These are phyloP conservation scores for Pichia sp. DNA, from an alignment of 1,139 yeast genomes.

Conservation along the genomic window DNA sequence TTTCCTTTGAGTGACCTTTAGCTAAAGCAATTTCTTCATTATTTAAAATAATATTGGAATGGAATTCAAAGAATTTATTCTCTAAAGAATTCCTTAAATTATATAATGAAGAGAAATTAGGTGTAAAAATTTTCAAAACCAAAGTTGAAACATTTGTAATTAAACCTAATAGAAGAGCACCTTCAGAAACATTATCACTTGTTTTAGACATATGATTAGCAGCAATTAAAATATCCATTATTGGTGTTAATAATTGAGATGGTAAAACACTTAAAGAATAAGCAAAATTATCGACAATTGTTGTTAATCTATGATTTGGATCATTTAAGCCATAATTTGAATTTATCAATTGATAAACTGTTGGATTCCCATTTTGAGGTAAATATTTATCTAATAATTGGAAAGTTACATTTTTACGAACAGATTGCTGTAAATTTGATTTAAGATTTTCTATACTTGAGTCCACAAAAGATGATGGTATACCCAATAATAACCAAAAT, in stretches of 20 bases:
- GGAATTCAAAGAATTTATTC: constrained; percentile 78
- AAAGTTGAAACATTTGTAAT: constrained; percentile 78
- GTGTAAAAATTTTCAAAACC: constrained; percentile 67
- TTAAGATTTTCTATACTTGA: constrained; percentile 68
- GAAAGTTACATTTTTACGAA: constrained; percentile 60
- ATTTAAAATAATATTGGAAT: constrained; percentile 70
- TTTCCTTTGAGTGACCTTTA: constrained; percentile 74
- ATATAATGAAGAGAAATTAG: constrained; percentile 82
- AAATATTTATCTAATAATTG: constrained; percentile 60
- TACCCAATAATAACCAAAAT: constrained; percentile 78
- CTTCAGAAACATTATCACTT: constrained; percentile 78
- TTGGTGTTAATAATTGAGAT: constrained; percentile 82
- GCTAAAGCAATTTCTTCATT: constrained; percentile 84
- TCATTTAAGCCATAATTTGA: constrained; percentile 38
- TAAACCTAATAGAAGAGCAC: constrained; percentile 72
- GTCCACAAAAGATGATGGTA: constrained; percentile 81
- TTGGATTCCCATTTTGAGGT: constrained; percentile 44
- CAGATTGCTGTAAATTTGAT: constrained; percentile 55
- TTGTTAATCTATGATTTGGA: constrained; percentile 77
- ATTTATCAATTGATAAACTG: constrained; percentile 28
- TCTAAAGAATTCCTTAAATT: constrained; percentile 74
- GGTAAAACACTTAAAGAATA: constrained; percentile 68
- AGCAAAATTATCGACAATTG: constrained; percentile 72
- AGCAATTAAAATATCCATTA: constrained; percentile 72
- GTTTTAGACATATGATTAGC: constrained; percentile 70